These are phyloP conservation scores for Epichloe coenophiala DNA, from an alignment of 2,329 filamentous ascomycete genomes.

Conservation along the genomic window DNA sequence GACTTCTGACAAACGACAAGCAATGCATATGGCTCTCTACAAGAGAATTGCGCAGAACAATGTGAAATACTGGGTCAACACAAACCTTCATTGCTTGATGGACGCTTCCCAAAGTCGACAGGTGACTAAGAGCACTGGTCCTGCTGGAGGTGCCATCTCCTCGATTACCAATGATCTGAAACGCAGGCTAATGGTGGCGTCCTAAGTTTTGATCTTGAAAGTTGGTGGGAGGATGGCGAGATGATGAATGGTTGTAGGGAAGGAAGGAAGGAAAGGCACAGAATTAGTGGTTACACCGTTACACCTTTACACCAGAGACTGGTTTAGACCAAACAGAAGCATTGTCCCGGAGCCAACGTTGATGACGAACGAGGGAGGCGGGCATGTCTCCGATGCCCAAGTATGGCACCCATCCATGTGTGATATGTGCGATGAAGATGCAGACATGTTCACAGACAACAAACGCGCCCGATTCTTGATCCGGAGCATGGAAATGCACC, in stretches of 20 bases:
- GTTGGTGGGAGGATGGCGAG: not conserved
- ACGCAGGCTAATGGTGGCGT: not conserved
- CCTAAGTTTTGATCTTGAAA: not conserved
- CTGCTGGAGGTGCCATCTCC: not conserved
- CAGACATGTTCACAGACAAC: not conserved
- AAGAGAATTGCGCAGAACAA: conserved; percentile 1
- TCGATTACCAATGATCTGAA: not conserved
- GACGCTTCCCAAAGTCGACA: not conserved
- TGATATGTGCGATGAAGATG: no score
- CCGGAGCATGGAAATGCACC: not conserved
- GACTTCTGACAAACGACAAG: conserved; percentile 44
- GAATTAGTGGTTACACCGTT: no score
- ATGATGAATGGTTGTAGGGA: not conserved
- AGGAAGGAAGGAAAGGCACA: not conserved
- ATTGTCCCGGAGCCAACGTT: no score
- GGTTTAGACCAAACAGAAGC: no score
- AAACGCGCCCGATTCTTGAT: not conserved
- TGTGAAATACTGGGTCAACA: conserved; percentile 3
- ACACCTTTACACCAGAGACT: no score
- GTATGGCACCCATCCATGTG: no score
- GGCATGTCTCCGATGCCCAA: no score
- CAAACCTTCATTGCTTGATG: not conserved
- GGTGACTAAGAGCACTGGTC: not conserved
- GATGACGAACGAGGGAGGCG: no score
- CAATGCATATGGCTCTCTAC: conserved; percentile 4